Evolutionary conservation across 2,329 filamentous ascomycete genomes (phyloP).

Genomic region (Hypomyces rosellus): DNA sequence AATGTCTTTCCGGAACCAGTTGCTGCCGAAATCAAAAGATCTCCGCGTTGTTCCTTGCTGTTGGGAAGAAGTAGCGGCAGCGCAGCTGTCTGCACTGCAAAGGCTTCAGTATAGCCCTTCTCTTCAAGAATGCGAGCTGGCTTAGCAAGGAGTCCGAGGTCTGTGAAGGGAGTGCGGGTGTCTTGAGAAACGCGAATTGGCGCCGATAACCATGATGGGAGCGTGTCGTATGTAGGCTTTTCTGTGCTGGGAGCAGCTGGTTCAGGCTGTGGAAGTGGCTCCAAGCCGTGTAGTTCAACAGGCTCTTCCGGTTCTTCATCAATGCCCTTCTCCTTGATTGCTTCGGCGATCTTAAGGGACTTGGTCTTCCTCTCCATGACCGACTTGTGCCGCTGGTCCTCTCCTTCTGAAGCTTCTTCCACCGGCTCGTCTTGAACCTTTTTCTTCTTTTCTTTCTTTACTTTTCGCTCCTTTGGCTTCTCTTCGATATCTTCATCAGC

Average conservation of each 20-base stretch:
- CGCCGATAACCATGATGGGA: constrained; percentile 74
- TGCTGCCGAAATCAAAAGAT: constrained; percentile 84
- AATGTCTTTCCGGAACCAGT: constrained; percentile 96
- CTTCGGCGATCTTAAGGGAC: constrained; percentile 43
- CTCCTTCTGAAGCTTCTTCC: constrained; percentile 20
- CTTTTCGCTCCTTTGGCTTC: constrained; percentile 14
- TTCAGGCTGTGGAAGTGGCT: constrained; percentile 74
- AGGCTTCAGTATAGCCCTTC: constrained; percentile 42
- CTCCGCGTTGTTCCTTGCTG: constrained; percentile 56
- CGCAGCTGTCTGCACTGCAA: constrained; percentile 43
- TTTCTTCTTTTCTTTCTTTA: constrained; percentile 25
- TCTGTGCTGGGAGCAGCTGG: constrained; percentile 50
- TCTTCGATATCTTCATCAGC: constrained; percentile 2
- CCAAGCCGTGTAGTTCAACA: constrained; percentile 56
- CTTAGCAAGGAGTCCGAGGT: constrained; percentile 56
- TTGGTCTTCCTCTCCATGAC: constrained; percentile 52
- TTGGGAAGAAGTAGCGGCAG: constrained; percentile 72
- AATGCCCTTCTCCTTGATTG: constrained; percentile 27
- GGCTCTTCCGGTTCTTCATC: constrained; percentile 32
- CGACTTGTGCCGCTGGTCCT: constrained; percentile 38
- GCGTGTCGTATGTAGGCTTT: constrained; percentile 64
- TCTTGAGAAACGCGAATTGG: constrained; percentile 63
- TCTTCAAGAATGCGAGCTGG: constrained; percentile 56
- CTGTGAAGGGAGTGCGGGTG: constrained; percentile 53
- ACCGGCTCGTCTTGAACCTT: constrained; percentile 17